phyloP scores from a whole-genome alignment of 2,329 filamentous ascomycete genomes.

The Byssoonygena ceratinophila region DNA sequence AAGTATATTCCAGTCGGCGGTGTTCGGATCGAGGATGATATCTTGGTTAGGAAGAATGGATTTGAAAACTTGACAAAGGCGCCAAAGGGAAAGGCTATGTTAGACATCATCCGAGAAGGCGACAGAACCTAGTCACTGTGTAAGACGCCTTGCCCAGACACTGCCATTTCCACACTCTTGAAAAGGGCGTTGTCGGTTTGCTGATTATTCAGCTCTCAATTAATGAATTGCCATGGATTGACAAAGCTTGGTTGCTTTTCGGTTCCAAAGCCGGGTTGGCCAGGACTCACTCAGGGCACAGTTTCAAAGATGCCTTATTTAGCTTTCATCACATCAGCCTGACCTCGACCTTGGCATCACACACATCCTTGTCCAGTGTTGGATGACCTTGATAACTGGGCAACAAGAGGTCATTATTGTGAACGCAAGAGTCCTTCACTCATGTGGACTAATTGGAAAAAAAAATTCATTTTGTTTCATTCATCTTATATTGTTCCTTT shows the following conservation, averaged over 20 bases:
- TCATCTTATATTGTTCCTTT: not conserved
- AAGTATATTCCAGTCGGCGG: slow-evolving; percentile 36
- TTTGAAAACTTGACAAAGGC: slow-evolving; percentile 63
- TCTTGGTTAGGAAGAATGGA: slow-evolving; percentile 59
- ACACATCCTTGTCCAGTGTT: not conserved
- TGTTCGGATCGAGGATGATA: slow-evolving; percentile 45
- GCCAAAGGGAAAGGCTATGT: slow-evolving; percentile 52
- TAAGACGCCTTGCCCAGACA: not conserved
- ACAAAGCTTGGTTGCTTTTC: no score
- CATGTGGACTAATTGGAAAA: no score
- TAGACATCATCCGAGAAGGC: slow-evolving; percentile 30
- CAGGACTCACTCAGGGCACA: no score
- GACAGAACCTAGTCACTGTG: not conserved
- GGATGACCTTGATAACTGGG: not conserved
- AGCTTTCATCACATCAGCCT: not conserved
- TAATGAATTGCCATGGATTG: no score
- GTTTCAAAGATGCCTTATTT: not conserved
- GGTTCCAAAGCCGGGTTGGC: no score
- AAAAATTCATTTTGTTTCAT: no score
- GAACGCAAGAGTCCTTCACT: no score
- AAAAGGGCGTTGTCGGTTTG: no score
- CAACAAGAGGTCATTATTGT: no score
- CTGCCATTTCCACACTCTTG: not conserved
- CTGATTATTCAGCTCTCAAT: no score
- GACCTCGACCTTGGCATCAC: not conserved